Evolutionary conservation across 1,284 basidiomycete genomes (phyloP), one percentile per base, ranked within the genome.

Genomic region (Rhodofomes roseus): DNA sequence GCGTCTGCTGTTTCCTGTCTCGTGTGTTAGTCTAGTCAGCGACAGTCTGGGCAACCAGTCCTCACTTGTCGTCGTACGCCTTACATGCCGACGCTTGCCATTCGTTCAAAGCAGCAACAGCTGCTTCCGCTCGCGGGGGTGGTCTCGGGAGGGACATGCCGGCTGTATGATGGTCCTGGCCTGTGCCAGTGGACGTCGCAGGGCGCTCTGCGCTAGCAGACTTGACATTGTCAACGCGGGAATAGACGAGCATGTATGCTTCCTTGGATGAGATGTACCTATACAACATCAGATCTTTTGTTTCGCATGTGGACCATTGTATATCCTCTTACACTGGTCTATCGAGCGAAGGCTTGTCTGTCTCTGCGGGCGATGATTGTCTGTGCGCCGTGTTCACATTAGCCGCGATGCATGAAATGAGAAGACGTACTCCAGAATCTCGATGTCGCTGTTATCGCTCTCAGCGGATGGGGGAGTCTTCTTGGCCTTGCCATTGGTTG

Each of bases 171-270:
- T 25, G 1, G 12, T 29, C 46, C 4, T 2, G 23, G 14, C 40
- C 37, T 18, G 14, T 1, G 34, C 18, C 11, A 23, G 31, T 11
- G 54, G n/a, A 5, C 23, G 43, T 22, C 22, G 46, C 37, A 39
- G 37, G 37, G 4, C n/a, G 11, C 9, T 25, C 25, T 14, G 2
- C 29, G 4, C 23, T 14, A 44, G 31, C 9, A 34, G 31, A 11
- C 31, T 34, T 34, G 31, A 34, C 31, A 34, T 29, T 16, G 7
- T 52, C 55, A 58, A 40, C 71, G 9, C 83, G 82, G 43, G 84
- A 82, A 73, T 96, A 97, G 55, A 97, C 87, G 40, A 96, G 81
- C 93, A 96, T 95, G 74, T 97, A 96, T 25, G 92, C 93, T 65
- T 95, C 92, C 71, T 84, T 89, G 0, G 93, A 95, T 0, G 81